Evolutionary conservation across 345 rosid species (phyloP).

Genomic region (Citrus cavaleriei): DNA sequence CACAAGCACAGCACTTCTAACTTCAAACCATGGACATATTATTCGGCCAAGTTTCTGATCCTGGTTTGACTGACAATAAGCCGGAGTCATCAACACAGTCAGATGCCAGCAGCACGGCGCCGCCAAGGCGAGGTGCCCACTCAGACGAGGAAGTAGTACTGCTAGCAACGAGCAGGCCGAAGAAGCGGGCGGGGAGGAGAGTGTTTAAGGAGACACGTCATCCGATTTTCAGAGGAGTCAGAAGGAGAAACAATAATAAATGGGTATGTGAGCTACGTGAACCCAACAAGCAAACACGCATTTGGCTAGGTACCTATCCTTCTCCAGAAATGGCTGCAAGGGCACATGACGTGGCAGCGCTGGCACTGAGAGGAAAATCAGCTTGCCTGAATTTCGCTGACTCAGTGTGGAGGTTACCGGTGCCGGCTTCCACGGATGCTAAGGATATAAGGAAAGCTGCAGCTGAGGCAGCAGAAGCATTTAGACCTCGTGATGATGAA

Average conservation of each 20-base stretch:
- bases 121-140: not conserved
- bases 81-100: conserved; percentile 15
- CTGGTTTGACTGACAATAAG: not conserved
- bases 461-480: conserved; percentile 49
- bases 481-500: conserved; percentile 32
- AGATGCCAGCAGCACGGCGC: conserved; percentile 3
- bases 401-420: conserved; percentile 56
- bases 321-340: conserved; percentile 77
- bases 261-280: conserved; percentile 80
- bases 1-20: not conserved
- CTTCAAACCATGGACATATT: conserved; percentile 6
- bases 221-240: conserved; percentile 63
- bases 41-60: conserved; percentile 5
- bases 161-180: conserved; percentile 55
- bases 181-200: conserved; percentile 64
- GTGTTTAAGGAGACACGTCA: conserved; percentile 72
- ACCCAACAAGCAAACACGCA: conserved; percentile 50
- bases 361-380: conserved; percentile 56
- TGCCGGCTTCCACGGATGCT: conserved; percentile 43
- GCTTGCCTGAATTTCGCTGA: conserved; percentile 77
- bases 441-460: conserved; percentile 46
- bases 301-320: conserved; percentile 81
- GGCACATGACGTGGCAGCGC: conserved; percentile 77
- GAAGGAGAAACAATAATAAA: conserved; percentile 50
- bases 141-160: conserved; percentile 32